Conservation (phyloP, 2,329 filamentous ascomycete species). For the Claviceps monticola region DNA sequence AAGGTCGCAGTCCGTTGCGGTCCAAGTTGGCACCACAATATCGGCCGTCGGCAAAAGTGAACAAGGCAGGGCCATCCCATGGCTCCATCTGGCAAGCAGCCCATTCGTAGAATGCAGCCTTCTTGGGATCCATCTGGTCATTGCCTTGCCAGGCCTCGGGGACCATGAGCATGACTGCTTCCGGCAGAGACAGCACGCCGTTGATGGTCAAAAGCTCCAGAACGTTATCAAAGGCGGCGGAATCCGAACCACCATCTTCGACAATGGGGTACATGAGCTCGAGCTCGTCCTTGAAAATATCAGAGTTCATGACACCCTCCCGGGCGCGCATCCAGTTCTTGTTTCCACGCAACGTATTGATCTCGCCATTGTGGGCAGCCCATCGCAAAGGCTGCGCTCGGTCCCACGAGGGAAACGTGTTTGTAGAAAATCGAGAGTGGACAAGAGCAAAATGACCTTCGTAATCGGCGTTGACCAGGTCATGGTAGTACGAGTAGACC, state of each 20-base stretch:
- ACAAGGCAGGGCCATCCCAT: conserved; percentile 92
- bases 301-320: conserved; percentile 87
- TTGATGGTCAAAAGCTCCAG: conserved; percentile 90
- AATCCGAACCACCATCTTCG: conserved; percentile 92
- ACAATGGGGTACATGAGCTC: conserved; percentile 87
- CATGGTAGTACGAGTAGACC: conserved; percentile 97
- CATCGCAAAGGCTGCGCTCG: conserved; percentile 90
- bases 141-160: conserved; percentile 98
- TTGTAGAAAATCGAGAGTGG: conserved; percentile 94
- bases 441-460: conserved; percentile 94
- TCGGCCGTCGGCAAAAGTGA: conserved; percentile 91
- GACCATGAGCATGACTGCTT: conserved; percentile 97
- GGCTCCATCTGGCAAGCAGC: conserved; percentile 98
- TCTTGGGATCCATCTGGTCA: conserved; percentile 78
- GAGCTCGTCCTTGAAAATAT: conserved; percentile 83
- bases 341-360: conserved; percentile 92
- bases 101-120: conserved; percentile 97
- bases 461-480: conserved; percentile 92
- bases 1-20: conserved; percentile 86
- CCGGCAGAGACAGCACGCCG: conserved; percentile 83
- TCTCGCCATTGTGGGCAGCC: conserved; percentile 97
- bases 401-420: conserved; percentile 98
- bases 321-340: conserved; percentile 99
- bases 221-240: conserved; percentile 93
- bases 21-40: conserved; percentile 97